Base-by-base conservation (phyloP, 2,329 filamentous ascomycete genomes). In the Neonectria hederae region DNA sequence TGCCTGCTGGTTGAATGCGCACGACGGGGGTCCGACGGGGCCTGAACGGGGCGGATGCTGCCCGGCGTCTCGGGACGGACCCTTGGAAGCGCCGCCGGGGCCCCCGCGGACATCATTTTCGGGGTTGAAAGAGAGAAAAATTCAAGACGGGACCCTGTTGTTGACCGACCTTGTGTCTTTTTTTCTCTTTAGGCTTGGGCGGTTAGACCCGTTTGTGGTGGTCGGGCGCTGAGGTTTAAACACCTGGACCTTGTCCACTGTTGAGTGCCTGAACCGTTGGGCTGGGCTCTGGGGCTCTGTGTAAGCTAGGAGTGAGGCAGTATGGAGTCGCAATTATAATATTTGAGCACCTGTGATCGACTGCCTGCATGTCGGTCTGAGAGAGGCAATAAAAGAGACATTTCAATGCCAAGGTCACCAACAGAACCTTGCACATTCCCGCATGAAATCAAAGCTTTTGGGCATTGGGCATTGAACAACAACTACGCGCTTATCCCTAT, bases 191-290 rank as follows among this genome's bases (percentile, higher is more conserved):
- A 22, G 54, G 42, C 38, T 49, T 58, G 38, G 30, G 49, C 40
- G 40, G 42, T 30, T 58, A 55, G 61, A 62, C 69, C 69, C 59
- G 56, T 28, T 68, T 59, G 28, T 61, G 30, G 28, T 59, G 30
- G 48, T 66, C 55, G 40, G 56, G 55, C 59, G 56, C 59, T 62
- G 65, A 67, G 38, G 46, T 60, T 61, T 51, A 43, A 59, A 40
- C 26, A 38, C 68, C 68, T 55, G 62, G 70, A 59, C 70, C 70
- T 59, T 72, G 70, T 63, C 63, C 59, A 30, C 28, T 52, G 54
- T 58, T 53, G 61, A 61, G 46, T 17, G 63, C 70, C 70, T 72
- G 70, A 73, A 69, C 69, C 62, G 58, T 70, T 69, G 63, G 54
- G 63, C 68, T 72, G 70, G 62, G 67, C 67, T 70, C 63, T 62